Evolutionary conservation across 1,284 basidiomycete species (phyloP).

Genomic region (Ceratobasidium sp.): DNA sequence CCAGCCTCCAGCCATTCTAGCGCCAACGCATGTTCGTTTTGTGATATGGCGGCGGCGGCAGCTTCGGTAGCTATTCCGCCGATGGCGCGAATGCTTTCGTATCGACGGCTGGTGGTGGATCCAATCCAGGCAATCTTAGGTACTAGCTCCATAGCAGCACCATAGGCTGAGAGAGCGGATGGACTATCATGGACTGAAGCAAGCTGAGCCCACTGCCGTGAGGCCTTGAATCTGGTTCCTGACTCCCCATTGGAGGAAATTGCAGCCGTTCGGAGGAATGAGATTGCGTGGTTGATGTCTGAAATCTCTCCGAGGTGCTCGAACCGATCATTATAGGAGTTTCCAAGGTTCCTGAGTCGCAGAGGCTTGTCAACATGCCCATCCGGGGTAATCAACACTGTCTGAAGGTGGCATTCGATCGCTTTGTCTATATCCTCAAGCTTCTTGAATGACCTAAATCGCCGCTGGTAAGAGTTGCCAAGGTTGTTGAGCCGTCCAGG

Average conservation of each 20-base stretch:
- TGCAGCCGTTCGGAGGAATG: not conserved
- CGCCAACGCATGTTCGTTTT: conserved; percentile 40
- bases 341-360: too few species aligned
- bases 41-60: conserved; percentile 6
- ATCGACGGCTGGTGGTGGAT: not conserved
- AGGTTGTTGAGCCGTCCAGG: not conserved
- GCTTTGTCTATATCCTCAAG: too few species aligned
- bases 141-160: conserved; percentile 14
- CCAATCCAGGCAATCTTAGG: conserved; percentile 34
- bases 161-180: conserved; percentile 13
- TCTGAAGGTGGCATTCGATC: too few species aligned
- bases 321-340: too few species aligned
- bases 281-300: not conserved
- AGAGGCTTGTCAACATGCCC: too few species aligned
- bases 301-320: not conserved
- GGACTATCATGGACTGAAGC: not conserved
- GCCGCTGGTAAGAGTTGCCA: not conserved
- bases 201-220: conserved; percentile 4
- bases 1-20: conserved; percentile 51
- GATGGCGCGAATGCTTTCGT: not conserved
- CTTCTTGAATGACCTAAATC: too few species aligned
- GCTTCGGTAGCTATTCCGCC: conserved; percentile 14
- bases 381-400: too few species aligned
- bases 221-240: conserved; percentile 1
- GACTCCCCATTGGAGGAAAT: not conserved